Percentiles rank a stretch among this genome's conserved stretches.
phyloP scores from a whole-genome alignment of 2,329 filamentous ascomycete species.

The Aspergillus pseudoterreus region DNA sequence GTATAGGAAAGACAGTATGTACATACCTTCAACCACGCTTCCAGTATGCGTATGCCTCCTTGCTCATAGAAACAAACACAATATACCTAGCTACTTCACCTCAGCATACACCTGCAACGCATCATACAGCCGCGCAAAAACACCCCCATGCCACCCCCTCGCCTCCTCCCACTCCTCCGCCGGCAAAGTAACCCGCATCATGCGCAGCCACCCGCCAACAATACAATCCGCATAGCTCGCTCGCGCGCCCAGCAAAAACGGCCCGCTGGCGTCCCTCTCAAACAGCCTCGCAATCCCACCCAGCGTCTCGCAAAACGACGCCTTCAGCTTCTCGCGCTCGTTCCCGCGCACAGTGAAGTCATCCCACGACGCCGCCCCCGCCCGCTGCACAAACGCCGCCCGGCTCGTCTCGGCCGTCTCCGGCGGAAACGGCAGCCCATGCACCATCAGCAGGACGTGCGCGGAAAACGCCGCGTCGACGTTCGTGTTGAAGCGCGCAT shows the following conservation, averaged over 20 bases:
- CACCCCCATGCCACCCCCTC: conserved; percentile 47
- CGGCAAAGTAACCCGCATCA: conserved; percentile 42
- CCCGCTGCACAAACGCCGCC: conserved; percentile 49
- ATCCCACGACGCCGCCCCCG: conserved; percentile 41
- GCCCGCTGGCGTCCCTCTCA: conserved; percentile 36
- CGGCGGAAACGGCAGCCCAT: conserved; percentile 51
- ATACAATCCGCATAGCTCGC: conserved; percentile 56
- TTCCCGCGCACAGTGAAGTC: conserved; percentile 37
- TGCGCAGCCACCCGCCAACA: conserved; percentile 55
- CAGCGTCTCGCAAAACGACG: conserved; percentile 41
- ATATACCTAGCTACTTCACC: conserved; percentile 19
- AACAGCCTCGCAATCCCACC: conserved; percentile 44
- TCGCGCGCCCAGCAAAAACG: conserved; percentile 47
- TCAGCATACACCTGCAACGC: conserved; percentile 40
- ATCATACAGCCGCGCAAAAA: conserved; percentile 51
- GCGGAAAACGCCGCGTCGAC: conserved; percentile 54
- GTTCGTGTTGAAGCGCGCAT: conserved; percentile 51
- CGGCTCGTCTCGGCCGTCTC: conserved; percentile 42
- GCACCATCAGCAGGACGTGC: conserved; percentile 39
- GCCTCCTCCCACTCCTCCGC: conserved; percentile 48
- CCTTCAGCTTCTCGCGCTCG: conserved; percentile 35
- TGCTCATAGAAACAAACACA: no score
- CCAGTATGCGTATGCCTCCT: no score
- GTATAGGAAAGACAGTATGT: no score
- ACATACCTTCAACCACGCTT: no score